A percentile compares a stretch with the other conserved stretches of the same genome.
Conservation (phyloP, 2,329 filamentous ascomycete genomes). For the Cladorrhinum sp. region DNA sequence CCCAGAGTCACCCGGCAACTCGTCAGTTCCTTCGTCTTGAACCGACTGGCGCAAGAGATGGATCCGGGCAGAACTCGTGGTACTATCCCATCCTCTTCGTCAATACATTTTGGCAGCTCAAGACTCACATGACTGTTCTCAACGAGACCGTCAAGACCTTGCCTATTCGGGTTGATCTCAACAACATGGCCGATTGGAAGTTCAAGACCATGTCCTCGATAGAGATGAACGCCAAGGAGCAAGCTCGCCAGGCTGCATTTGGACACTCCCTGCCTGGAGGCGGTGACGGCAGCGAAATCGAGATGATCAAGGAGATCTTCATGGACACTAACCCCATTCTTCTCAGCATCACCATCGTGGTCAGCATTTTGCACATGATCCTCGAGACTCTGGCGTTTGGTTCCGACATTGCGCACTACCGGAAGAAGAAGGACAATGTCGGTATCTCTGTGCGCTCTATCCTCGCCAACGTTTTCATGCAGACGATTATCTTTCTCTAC, state of each 20-base stretch:
- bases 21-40: slow-evolving; percentile 79
- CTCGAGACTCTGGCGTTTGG: slow-evolving; percentile 97
- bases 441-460: slow-evolving; percentile 96
- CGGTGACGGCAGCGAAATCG: slow-evolving; percentile 88
- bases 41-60: slow-evolving; percentile 75
- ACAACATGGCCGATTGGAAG: slow-evolving; percentile 83
- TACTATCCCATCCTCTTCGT: slow-evolving; percentile 87
- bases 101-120: slow-evolving; percentile 97
- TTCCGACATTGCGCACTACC: slow-evolving; percentile 95
- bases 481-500: slow-evolving; percentile 91
- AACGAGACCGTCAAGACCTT: slow-evolving; percentile 84
- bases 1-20: slow-evolving; percentile 66
- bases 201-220: slow-evolving; percentile 81
- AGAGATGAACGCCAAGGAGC: slow-evolving; percentile 83
- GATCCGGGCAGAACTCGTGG: slow-evolving; percentile 83
- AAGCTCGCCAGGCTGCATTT: slow-evolving; percentile 71
- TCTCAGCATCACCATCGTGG: slow-evolving; percentile 76
- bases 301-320: slow-evolving; percentile 94
- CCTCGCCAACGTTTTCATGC: slow-evolving; percentile 97
- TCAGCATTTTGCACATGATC: slow-evolving; percentile 86
- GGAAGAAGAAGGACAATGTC: slow-evolving; percentile 99
- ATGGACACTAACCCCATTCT: slow-evolving; percentile 93
- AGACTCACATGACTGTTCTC: slow-evolving; percentile 82
- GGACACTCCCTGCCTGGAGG: slow-evolving; percentile 70
- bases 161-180: slow-evolving; percentile 78